Conservation (phyloP, 805 yeast species). For the Ogataea salicorniae region DNA sequence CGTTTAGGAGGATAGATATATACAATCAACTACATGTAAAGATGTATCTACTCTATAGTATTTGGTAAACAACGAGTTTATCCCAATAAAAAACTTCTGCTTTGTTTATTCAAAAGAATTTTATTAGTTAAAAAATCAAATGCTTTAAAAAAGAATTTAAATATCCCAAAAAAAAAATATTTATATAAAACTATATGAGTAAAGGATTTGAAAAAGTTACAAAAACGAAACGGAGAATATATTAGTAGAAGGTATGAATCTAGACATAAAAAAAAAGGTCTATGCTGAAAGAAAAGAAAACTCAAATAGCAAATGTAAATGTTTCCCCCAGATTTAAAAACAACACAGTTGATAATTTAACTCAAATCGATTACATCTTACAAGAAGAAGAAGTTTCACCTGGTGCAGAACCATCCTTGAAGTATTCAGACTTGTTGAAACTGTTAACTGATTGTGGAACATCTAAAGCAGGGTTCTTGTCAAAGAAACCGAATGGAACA, state of each 20-base stretch:
- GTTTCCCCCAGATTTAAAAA: background rate
- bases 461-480: slow-evolving; percentile 73
- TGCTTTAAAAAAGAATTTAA: too few relatives aligned
- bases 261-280: background rate
- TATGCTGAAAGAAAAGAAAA: background rate
- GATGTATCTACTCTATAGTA: too few relatives aligned
- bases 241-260: background rate
- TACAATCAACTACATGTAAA: too few relatives aligned
- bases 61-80: too few relatives aligned
- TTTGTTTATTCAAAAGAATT: too few relatives aligned
- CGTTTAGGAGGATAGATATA: too few relatives aligned
- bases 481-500: slow-evolving; percentile 70
- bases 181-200: too few relatives aligned
- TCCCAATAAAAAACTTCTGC: too few relatives aligned
- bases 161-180: too few relatives aligned
- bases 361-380: slow-evolving; percentile 8
- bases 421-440: slow-evolving; percentile 58
- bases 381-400: slow-evolving; percentile 29
- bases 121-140: too few relatives aligned
- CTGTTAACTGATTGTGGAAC: slow-evolving; percentile 64
- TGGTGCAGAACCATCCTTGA: slow-evolving; percentile 16
- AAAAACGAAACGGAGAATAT: background rate
- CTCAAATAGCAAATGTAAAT: background rate
- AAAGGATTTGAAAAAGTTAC: background rate
- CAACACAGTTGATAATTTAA: background rate